Evolutionary conservation across 179 eudicot genomes (phyloP).

Genomic region (Nepenthes alata): DNA sequence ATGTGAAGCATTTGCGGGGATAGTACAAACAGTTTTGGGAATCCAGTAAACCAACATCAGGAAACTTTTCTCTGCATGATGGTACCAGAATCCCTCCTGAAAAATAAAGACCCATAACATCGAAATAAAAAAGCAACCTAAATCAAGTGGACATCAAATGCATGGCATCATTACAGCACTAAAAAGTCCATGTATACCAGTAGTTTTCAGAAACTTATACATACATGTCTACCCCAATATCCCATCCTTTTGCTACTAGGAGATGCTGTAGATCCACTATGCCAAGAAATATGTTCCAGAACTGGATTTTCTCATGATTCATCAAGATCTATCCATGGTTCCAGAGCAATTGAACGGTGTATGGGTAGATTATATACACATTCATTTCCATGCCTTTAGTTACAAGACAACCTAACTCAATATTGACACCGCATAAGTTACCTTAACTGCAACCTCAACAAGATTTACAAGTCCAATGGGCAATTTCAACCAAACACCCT

Average conservation of each 20-base stretch:
- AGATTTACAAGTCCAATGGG: constrained; percentile 49
- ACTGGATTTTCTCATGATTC: neutral
- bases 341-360: no score
- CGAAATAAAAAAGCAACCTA: neutral
- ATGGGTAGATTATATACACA: no score
- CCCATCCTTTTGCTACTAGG: no score
- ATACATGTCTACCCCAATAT: no score
- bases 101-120: neutral
- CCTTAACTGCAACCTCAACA: constrained; percentile 47
- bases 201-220: neutral
- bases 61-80: constrained; percentile 45
- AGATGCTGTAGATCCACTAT: constrained; percentile 1
- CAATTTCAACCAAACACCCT: constrained; percentile 52
- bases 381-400: no score
- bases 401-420: no score
- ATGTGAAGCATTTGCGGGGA: constrained; percentile 52
- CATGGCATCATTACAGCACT: no score
- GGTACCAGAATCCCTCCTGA: constrained; percentile 54
- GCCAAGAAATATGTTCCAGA: neutral
- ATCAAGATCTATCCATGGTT: no score
- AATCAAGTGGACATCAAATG: neutral
- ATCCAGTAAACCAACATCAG: constrained; percentile 54
- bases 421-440: constrained; percentile 9
- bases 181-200: no score
- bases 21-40: constrained; percentile 27